These are phyloP conservation scores for Monosporascus cannonballus DNA, from an alignment of 2,329 filamentous ascomycete genomes.

Conservation along the genomic window DNA sequence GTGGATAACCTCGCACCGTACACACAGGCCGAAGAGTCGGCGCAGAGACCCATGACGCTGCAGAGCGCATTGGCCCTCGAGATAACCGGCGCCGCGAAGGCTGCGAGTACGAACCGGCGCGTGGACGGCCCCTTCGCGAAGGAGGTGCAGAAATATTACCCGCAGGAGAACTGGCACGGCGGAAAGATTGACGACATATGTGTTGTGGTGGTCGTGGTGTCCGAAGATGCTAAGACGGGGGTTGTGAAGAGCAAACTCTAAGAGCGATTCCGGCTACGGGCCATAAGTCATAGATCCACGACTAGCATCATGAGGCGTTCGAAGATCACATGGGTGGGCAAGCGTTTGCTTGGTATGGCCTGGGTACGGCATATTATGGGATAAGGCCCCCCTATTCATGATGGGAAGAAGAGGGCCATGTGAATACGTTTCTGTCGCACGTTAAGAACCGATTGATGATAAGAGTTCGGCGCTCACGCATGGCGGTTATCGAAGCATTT, in stretches of 20 bases:
- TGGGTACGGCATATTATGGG: not conserved
- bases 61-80: conserved; percentile 75
- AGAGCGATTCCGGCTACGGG: conserved; percentile 1
- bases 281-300: not conserved
- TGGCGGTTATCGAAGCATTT: not conserved
- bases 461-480: not conserved
- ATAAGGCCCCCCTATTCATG: not conserved
- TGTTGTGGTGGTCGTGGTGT: conserved; percentile 72
- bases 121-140: conserved; percentile 90
- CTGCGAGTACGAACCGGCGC: conserved; percentile 73
- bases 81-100: conserved; percentile 76
- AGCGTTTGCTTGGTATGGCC: not conserved
- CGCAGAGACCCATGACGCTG: conserved; percentile 43
- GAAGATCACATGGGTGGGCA: not conserved
- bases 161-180: conserved; percentile 79
- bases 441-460: not conserved
- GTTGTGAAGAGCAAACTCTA: conserved; percentile 21
- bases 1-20: conserved; percentile 52
- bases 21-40: conserved; percentile 29
- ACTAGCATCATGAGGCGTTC: not conserved
- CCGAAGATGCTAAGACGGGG: conserved; percentile 46
- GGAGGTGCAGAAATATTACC: conserved; percentile 84
- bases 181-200: conserved; percentile 97
- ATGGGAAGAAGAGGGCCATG: not conserved
- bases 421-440: not conserved